Evolutionary conservation across 345 rosid genomes (phyloP), one percentile per base, ranked within the genome.

Genomic region (Gossypium thurberi): DNA sequence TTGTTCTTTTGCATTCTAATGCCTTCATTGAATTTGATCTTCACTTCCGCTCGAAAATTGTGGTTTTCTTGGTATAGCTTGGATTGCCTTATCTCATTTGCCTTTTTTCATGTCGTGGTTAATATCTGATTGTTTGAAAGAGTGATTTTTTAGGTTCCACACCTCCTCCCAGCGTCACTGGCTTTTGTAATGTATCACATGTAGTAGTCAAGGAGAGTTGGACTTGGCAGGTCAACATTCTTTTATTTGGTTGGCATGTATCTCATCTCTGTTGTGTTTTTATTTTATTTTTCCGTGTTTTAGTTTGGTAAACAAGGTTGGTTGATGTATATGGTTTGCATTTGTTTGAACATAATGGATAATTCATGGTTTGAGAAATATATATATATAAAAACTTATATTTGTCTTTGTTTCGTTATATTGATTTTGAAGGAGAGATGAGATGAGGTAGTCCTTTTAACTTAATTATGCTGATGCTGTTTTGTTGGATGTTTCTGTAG

Each of bases 111-210:
- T 61, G 10, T 73, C 71, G 78, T 79, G 69, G 65, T 65, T 78
- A 65, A 74, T 74, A 51, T 66, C 76, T 12, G 15, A 58, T 58
- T 58, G 62, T 75, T 77, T 60, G 77, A 82, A 75, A 26, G 83
- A 75, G 81, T 79, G 84, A 74, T 40, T 42, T 56, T 61, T 68
- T 63, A 60, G n/a, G 62, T 43, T 58, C 37, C 64, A 55, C 59
- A 40, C 28, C 57, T 43, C 17, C 62, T 61, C 26, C 26, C 4
- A 28, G 63, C 62, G 37, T 74, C 63, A 60, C 81, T 80, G 76
- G 78, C 76, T 73, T 75, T 74, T 78, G 77, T 80, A 82, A 42
- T 47, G 79, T 33, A 75, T 80, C 76, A 53, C 79, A 74, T 76
- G 26, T 76, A 74, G 79, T 80, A 78, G 85, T 78, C 75, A 18